Base-by-base conservation (phyloP, 495 filamentous ascomycete species). In the Hypoxylon cercidicola region DNA sequence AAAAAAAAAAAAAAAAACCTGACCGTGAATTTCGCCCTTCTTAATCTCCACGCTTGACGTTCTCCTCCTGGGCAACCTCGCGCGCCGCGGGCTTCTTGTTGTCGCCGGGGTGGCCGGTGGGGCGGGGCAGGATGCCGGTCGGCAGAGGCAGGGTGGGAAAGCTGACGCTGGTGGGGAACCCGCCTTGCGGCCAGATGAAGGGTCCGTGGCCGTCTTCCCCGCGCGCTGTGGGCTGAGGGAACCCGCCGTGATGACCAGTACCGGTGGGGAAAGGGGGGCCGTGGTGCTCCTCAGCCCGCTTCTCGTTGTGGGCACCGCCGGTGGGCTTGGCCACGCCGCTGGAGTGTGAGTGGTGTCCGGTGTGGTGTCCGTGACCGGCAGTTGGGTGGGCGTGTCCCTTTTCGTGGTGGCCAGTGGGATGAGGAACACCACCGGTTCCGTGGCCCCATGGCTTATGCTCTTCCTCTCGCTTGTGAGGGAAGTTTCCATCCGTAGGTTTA, bases 371-470 rank as follows among this genome's bases (percentile, higher is more conserved):
- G 19, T 16, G 20, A 46, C 7, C 4, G 18, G 18, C 44, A 13
- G 44, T 46, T 9, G 44, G 44, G 19, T 19, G 44, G 10, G 44
- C 13, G 19, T 44, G 40, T 5, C 41, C 53, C 0, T 9, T 56
- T 1, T 28, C 43, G 54, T 48, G 44, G 4, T 12, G 1, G 19
- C 20, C 10, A 4, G 21, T 23, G 1, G 44, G 18, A 10, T 23
- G 54, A 18, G 44, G 43, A 25, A 37, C 18, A 20, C 55, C 35
- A 10, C 45, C 55, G 5, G 55, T 59, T 10, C 55, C 55, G 34
- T 50, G 46, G 21, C 35, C 46, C 55, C 45, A 43, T 0, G 46
- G 21, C 19, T 32, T 47, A 16, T 50, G 34, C 16, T 37, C 18
- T 12, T 60, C 39, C 47, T 52, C 47, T 13, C 46, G 13, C 25